Base-by-base conservation (phyloP, 2,329 filamentous ascomycete genomes). In the Ophiostoma sp. region DNA sequence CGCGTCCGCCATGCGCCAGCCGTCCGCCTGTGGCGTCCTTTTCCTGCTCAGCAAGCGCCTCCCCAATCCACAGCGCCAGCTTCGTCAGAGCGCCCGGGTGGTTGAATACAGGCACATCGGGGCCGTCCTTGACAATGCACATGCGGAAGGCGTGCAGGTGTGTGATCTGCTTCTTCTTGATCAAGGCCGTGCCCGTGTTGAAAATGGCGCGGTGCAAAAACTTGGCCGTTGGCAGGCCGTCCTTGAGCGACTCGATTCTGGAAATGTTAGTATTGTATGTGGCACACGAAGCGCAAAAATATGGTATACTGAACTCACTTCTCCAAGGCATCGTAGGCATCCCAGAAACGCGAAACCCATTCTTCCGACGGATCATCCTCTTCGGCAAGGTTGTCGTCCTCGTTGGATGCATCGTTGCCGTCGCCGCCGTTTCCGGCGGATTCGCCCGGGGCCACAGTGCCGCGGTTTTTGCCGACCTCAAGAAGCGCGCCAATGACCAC, bases 71-170 rank as follows among this genome's bases (percentile, higher is more conserved):
- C 3, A 97, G 84, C 0, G 94, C 94, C 17, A 99, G 85, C 79
- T 98, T 97, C 1, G 94, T 96, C 33, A 99, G 82, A 1, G 95
- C 95, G 6, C 94, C 92, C 0, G 95, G 94, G 76, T 98, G 94
- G 0, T 90, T 93, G 80, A 99, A 99, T 13, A 98, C 85, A n/a
- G 86, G 81, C 0, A 96, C 90, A 75, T 98, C 95, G 0, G 94
- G 93, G 0, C 94, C 93, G 76, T 98, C 95, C 77, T 96, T 97
- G 75, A 99, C 93, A 4, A 98, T 91, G 44, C 92, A 96, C 85
- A 99, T 93, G 67, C 95, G 91, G 79, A 98, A 99, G 0, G 94
- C 91, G 67, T 93, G 89, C 20, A 99, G 83, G 78, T 97, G 93
- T 52, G 93, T 91, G 77, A 99, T 96, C 76, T 97, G 94, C 71